phyloP scores from a whole-genome alignment of 1,284 basidiomycete genomes.

The Hemileia vastatrix region DNA sequence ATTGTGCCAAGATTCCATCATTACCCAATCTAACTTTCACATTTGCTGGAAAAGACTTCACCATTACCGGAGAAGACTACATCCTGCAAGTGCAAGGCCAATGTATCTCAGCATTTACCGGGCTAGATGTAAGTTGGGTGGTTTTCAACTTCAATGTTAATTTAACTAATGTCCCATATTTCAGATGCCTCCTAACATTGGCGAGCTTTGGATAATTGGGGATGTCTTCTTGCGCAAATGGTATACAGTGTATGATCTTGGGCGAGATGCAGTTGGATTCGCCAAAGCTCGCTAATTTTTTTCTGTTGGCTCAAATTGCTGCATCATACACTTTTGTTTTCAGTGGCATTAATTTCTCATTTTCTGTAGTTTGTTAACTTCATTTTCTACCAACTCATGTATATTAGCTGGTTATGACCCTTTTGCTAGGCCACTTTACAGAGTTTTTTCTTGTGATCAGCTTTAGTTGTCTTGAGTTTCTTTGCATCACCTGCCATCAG shows the following conservation, averaged over 20 bases:
- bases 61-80: constrained; percentile 75
- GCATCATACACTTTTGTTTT: too few relatives aligned
- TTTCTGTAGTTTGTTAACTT: too few relatives aligned
- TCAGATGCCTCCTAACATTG: constrained; percentile 65
- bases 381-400: too few relatives aligned
- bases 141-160: constrained; percentile 1
- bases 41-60: constrained; percentile 68
- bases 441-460: too few relatives aligned
- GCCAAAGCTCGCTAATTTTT: constrained; percentile 50
- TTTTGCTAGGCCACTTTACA: too few relatives aligned
- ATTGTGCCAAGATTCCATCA: constrained; percentile 69
- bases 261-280: constrained; percentile 71
- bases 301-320: too few relatives aligned
- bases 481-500: too few relatives aligned
- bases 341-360: too few relatives aligned
- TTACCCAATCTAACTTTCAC: constrained; percentile 81
- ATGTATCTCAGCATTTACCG: constrained; percentile 89
- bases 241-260: constrained; percentile 91
- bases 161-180: neutral
- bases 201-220: constrained; percentile 88
- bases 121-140: constrained; percentile 56
- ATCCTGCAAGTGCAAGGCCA: constrained; percentile 76
- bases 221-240: constrained; percentile 60
- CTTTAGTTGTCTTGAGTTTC: too few relatives aligned
- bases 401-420: too few relatives aligned